Percentiles rank a stretch among this genome's conserved stretches.
These are phyloP conservation scores for Thinopyrum obtusiflorum DNA, from an alignment of 202 grass and related monocot species.

Conservation along the genomic window DNA sequence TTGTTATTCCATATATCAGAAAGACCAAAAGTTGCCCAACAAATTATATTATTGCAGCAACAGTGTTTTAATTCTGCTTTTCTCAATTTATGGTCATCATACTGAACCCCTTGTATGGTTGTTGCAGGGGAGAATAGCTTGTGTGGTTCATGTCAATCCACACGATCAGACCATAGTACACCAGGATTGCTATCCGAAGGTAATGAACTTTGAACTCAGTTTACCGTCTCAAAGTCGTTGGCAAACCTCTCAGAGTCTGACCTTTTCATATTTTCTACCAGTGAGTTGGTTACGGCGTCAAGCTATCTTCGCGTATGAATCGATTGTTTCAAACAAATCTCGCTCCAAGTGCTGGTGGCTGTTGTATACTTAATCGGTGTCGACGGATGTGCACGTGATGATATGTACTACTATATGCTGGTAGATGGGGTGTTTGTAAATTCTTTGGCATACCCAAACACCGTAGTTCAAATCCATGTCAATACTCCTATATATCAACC, in stretches of 20 bases:
- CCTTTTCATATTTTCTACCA: not conserved
- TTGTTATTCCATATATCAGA: not conserved
- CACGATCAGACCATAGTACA: slow-evolving; percentile 50
- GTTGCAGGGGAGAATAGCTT: slow-evolving; percentile 56
- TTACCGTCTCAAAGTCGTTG: not conserved
- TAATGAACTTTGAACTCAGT: slow-evolving; percentile 23
- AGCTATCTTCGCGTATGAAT: not conserved
- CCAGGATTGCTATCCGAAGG: slow-evolving; percentile 68
- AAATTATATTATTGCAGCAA: not conserved
- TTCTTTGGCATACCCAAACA: not conserved
- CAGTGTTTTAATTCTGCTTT: not conserved
- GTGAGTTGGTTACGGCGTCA: slow-evolving; percentile 26
- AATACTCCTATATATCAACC: not conserved
- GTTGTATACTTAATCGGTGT: slow-evolving; percentile 10
- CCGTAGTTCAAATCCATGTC: not conserved
- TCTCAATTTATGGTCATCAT: not conserved
- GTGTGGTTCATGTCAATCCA: slow-evolving; percentile 53
- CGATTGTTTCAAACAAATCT: slow-evolving; percentile 30
- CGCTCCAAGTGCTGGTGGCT: not conserved
- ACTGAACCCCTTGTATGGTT: slow-evolving; percentile 17
- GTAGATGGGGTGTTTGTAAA: slow-evolving; percentile 31
- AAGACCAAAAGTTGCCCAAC: not conserved
- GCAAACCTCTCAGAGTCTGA: slow-evolving; percentile 17
- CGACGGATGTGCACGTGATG: not conserved
- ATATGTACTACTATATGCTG: not conserved